phyloP scores from a whole-genome alignment of 345 rosid genomes.

The Melastoma malabathricum region DNA sequence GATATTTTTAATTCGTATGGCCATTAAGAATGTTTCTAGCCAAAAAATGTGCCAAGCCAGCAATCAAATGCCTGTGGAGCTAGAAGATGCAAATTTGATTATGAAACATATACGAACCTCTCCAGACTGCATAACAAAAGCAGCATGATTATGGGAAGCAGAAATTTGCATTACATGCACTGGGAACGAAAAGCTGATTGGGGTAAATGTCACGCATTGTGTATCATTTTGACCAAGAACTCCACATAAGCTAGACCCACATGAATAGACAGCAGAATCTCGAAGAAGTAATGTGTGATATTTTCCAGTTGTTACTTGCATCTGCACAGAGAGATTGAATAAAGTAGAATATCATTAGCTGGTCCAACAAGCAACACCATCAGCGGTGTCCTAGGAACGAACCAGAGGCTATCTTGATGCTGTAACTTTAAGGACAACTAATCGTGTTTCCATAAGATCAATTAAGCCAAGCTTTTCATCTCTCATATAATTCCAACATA shows the following conservation, averaged over 20 bases:
- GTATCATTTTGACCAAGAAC: constrained; percentile 94
- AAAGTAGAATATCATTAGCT: constrained; percentile 5
- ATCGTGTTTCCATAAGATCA: too few relatives aligned
- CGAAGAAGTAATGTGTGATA: constrained; percentile 79
- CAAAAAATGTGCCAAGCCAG: too few relatives aligned
- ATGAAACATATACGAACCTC: constrained; percentile 40
- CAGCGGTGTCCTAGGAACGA: too few relatives aligned
- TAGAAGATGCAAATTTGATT: not conserved
- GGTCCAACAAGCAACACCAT: too few relatives aligned
- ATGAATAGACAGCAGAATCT: constrained; percentile 77
- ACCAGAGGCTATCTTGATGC: too few relatives aligned
- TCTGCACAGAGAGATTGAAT: constrained; percentile 32
- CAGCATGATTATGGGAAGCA: constrained; percentile 87
- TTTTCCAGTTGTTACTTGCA: constrained; percentile 91
- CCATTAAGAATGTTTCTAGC: too few relatives aligned
- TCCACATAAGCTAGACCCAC: constrained; percentile 82
- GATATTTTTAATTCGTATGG: not conserved
- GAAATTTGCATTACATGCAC: constrained; percentile 69
- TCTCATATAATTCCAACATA: too few relatives aligned
- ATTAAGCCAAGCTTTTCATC: too few relatives aligned
- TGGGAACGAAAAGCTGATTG: constrained; percentile 47
- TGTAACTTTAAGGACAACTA: too few relatives aligned
- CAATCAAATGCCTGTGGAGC: too few relatives aligned
- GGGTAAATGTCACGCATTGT: constrained; percentile 70
- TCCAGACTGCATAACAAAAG: constrained; percentile 76